These are phyloP conservation scores for Aspergillus intermedius DNA, from an alignment of 2,329 filamentous ascomycete species.

Conservation along the genomic window DNA sequence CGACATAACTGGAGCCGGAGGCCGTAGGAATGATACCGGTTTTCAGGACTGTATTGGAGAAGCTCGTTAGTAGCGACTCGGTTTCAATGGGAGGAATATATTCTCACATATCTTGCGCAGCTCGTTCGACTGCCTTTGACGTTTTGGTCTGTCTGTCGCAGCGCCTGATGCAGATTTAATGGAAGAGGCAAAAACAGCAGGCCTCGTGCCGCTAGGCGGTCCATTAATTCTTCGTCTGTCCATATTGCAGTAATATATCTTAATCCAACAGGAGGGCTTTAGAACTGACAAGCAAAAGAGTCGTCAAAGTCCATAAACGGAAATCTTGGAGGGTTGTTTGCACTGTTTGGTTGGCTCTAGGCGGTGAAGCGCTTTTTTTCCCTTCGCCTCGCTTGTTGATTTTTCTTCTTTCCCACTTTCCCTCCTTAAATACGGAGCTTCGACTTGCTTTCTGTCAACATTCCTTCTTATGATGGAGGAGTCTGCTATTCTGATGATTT, in stretches of 20 bases:
- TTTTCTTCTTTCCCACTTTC: constrained; percentile 4
- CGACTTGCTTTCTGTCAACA: constrained; percentile 6
- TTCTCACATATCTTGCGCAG: constrained; percentile 79
- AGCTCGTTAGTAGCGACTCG: neutral
- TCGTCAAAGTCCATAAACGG: constrained; percentile 21
- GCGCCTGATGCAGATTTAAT: constrained; percentile 43
- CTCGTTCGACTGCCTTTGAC: constrained; percentile 59
- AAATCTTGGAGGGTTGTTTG: constrained; percentile 34
- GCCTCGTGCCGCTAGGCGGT: constrained; percentile 66
- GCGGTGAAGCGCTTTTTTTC: neutral
- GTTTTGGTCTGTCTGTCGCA: constrained; percentile 44
- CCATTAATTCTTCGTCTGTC: constrained; percentile 89
- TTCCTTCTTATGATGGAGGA: constrained; percentile 16
- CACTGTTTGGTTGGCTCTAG: constrained; percentile 27
- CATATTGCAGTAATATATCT: constrained; percentile 49
- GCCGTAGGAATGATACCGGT: constrained; percentile 90
- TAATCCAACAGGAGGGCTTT: constrained; percentile 7
- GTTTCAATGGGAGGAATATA: neutral
- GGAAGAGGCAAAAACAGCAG: constrained; percentile 60
- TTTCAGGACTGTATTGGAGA: constrained; percentile 60
- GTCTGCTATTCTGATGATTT: constrained; percentile 1
- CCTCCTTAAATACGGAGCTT: constrained; percentile 8
- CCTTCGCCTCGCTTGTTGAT: constrained; percentile 3
- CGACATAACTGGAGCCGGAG: constrained; percentile 72
- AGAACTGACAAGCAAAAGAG: constrained; percentile 2